Evolutionary conservation across 768 basidiomycete genomes (phyloP).

Genomic region (Pisolithus orientalis): DNA sequence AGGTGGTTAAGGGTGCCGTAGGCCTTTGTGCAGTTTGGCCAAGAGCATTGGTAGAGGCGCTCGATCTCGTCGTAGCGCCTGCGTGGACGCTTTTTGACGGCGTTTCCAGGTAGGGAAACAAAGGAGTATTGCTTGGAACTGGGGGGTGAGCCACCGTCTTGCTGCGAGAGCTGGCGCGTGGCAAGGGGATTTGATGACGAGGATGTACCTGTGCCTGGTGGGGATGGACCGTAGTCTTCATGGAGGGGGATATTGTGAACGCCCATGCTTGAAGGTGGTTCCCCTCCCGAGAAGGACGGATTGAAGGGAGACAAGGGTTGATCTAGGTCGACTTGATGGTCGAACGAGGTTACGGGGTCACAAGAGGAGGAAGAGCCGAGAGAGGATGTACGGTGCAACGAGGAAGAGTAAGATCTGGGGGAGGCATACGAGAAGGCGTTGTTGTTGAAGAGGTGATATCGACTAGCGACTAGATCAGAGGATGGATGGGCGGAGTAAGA

Average conservation of each 20-base stretch:
- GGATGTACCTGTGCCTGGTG: constrained; percentile 57
- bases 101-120: constrained; percentile 73
- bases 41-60: constrained; percentile 84
- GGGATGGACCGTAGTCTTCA: constrained; percentile 53
- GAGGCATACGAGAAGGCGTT: constrained; percentile 28
- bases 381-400: constrained; percentile 41
- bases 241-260: constrained; percentile 28
- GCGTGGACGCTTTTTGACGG: constrained; percentile 78
- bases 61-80: constrained; percentile 94
- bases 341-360: constrained; percentile 28
- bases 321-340: constrained; percentile 31
- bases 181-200: constrained; percentile 41
- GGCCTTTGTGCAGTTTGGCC: constrained; percentile 70
- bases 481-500: constrained; percentile 26
- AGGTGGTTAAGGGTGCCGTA: constrained; percentile 96
- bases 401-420: constrained; percentile 31
- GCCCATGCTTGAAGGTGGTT: constrained; percentile 29
- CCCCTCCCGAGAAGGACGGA: constrained; percentile 43
- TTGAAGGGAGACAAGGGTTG: constrained; percentile 52
- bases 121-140: constrained; percentile 76
- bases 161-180: constrained; percentile 18
- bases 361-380: constrained; percentile 39
- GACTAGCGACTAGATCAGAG: constrained; percentile 27
- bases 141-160: constrained; percentile 25
- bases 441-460: constrained; percentile 35